A percentile compares a stretch with the other conserved stretches of the same genome.
These are phyloP conservation scores for Rugosomyces carneus DNA, from an alignment of 1,284 basidiomycete species.

Conservation along the genomic window DNA sequence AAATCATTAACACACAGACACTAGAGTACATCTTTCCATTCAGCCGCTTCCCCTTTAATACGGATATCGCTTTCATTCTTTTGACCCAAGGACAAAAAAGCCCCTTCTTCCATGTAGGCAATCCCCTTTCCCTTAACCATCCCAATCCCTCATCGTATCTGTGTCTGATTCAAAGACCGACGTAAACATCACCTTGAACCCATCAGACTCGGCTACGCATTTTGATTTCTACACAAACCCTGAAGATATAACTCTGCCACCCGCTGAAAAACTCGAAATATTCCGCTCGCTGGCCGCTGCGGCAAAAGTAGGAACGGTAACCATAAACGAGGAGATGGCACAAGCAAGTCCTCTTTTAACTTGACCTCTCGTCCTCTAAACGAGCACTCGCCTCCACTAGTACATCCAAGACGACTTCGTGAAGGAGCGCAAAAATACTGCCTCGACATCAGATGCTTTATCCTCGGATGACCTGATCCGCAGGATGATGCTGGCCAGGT, in stretches of 20 bases:
- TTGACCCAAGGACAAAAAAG: conserved; percentile 64
- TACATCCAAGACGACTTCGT: conserved; percentile 75
- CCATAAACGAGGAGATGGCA: conserved; percentile 46
- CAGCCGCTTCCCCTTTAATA: conserved; percentile 69
- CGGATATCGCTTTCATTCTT: conserved; percentile 64
- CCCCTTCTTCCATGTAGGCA: conserved; percentile 53
- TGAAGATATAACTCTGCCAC: conserved; percentile 38
- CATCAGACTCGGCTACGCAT: conserved; percentile 11
- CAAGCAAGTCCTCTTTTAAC: conserved; percentile 33
- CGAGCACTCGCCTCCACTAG: conserved; percentile 29
- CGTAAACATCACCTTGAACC: conserved; percentile 42
- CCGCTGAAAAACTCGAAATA: conserved; percentile 36
- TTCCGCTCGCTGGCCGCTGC: conserved; percentile 53
- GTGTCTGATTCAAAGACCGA: conserved; percentile 46
- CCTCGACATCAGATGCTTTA: conserved; percentile 20
- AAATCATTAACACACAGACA: conserved; percentile 62
- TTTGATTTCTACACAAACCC: conserved; percentile 42
- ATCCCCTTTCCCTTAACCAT: conserved; percentile 19
- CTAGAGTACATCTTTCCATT: conserved; percentile 81
- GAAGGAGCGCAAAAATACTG: conserved; percentile 38
- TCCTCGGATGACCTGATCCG: conserved; percentile 59
- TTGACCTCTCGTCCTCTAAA: conserved; percentile 4
- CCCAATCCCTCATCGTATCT: background rate
- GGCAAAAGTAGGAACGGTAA: conserved; percentile 46
- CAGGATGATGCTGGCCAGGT: conserved; percentile 63